These are phyloP conservation scores for Cystobasidium onofrii DNA, from an alignment of 768 basidiomycete genomes.

Conservation along the genomic window DNA sequence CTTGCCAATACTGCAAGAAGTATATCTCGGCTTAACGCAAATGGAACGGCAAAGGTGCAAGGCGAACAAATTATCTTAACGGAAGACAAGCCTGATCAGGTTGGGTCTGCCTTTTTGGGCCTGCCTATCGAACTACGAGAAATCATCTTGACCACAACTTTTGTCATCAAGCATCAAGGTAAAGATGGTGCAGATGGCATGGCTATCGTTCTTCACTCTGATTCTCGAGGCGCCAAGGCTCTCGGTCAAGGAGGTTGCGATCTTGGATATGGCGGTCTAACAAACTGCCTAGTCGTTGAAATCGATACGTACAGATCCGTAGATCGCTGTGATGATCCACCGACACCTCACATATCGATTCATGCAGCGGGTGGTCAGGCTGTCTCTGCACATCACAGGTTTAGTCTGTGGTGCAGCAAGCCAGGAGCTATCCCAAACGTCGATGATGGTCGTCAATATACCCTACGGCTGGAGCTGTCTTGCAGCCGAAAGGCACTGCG, in stretches of 20 bases:
- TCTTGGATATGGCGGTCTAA: conserved; percentile 26
- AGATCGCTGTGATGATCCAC: conserved; percentile 27
- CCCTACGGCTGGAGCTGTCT: background rate
- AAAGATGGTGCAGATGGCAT: conserved; percentile 17
- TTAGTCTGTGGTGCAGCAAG: conserved; percentile 8
- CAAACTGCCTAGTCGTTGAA: conserved; percentile 6
- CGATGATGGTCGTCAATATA: conserved; percentile 8
- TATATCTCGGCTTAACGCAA: background rate
- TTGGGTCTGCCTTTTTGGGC: conserved; percentile 11
- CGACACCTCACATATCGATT: conserved; percentile 26
- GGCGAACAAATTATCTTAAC: background rate
- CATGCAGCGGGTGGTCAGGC: background rate
- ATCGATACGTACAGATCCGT: conserved; percentile 19
- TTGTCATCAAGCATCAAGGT: conserved; percentile 2
- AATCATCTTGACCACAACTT: background rate
- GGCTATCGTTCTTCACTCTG: conserved; percentile 13
- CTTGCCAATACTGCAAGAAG: background rate
- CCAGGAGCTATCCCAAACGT: background rate
- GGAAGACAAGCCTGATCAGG: background rate
- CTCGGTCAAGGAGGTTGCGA: conserved; percentile 24
- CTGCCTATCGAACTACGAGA: background rate
- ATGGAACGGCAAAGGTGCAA: background rate
- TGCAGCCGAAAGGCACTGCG: background rate
- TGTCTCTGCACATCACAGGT: conserved; percentile 6
- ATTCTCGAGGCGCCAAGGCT: background rate